These are phyloP conservation scores for Hsuehochloa calcarea DNA, from an alignment of 176 grass and related monocot genomes.

Conservation along the genomic window DNA sequence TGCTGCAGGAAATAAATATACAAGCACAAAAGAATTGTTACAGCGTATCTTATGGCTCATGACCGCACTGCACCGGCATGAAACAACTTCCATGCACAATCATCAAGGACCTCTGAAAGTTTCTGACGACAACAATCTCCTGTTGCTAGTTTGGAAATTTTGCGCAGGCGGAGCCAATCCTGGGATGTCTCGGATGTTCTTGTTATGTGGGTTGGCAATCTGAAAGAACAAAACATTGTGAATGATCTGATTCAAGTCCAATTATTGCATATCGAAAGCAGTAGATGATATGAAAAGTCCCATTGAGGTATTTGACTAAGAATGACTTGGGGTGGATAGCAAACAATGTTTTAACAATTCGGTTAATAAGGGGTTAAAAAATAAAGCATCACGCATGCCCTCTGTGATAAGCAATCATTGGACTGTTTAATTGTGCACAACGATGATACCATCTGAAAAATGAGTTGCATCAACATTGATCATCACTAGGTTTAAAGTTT, in stretches of 20 bases:
- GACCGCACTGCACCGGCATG: background rate
- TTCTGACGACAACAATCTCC: slow-evolving; percentile 65
- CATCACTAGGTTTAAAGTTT: slow-evolving; percentile 2
- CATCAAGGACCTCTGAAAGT: slow-evolving; percentile 48
- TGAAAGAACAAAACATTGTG: slow-evolving; percentile 36
- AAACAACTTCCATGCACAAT: slow-evolving; percentile 10
- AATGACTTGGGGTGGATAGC: background rate
- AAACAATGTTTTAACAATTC: background rate
- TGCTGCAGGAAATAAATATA: slow-evolving; percentile 42
- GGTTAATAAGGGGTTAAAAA: background rate
- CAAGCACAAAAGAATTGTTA: slow-evolving; percentile 53
- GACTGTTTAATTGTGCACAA: background rate
- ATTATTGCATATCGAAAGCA: background rate
- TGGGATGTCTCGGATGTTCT: slow-evolving; percentile 82
- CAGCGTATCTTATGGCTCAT: slow-evolving; percentile 6
- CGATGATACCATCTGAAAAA: background rate
- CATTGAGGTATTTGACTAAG: background rate
- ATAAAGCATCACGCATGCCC: background rate
- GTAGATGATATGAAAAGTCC: background rate
- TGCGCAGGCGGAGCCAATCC: slow-evolving; percentile 95
- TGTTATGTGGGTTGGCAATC: slow-evolving; percentile 86
- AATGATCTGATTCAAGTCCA: background rate
- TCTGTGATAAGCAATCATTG: background rate
- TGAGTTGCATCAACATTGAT: background rate
- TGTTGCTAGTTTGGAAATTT: slow-evolving; percentile 45